Base-by-base conservation (phyloP, 1,284 basidiomycete genomes). In the Leccinum solheimii region DNA sequence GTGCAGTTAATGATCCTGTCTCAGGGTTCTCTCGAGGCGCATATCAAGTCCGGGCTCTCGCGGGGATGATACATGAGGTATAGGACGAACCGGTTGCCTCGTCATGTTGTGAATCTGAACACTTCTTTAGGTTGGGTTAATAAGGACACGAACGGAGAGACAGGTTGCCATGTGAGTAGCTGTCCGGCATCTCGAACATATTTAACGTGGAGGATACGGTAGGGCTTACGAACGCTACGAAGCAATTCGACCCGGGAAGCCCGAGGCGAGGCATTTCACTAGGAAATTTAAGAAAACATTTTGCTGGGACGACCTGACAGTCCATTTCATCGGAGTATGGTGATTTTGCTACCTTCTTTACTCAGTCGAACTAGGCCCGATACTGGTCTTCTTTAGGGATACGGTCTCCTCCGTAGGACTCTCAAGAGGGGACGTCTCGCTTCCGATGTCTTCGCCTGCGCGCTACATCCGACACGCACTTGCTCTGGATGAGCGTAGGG, bases 301-400 rank as follows among this genome's bases (percentile, higher is more conserved):
- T 23, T 56, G 38, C 13, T 49, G 55, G 43, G 38, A n/a, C 3
- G 27, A n/a, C 6, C 43, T 63, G 21, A 67, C 50, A 19, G 55
- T 77, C 1, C 76, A 79, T 53, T 78, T 79, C 55, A 62, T 78
- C 7, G 78, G 77, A 7, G 74, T 68, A 9, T 79, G 77, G 78
- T 48, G 2, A 49, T n/a, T 2, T 23, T 32, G 9, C n/a, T 32
- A n/a, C 4, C 6, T 56, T 32, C 43, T 5, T 45, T 32, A 7
- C 43, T 30, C 27, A 14, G 8, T 50, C 8, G n/a, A 10, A 23
- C 10, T 9, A 10, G n/a, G n/a, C 5, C 19, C 7, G 5, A 27
- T 21, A 5, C 26, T 21, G 34, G 36, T 23, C 50, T 26, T 4
- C 0, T 23, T 23, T 13, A 80, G 79, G 80, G 79, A 80, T 64